Conservation (phyloP, 106 monocot species). For the Cymbidium sinense region DNA sequence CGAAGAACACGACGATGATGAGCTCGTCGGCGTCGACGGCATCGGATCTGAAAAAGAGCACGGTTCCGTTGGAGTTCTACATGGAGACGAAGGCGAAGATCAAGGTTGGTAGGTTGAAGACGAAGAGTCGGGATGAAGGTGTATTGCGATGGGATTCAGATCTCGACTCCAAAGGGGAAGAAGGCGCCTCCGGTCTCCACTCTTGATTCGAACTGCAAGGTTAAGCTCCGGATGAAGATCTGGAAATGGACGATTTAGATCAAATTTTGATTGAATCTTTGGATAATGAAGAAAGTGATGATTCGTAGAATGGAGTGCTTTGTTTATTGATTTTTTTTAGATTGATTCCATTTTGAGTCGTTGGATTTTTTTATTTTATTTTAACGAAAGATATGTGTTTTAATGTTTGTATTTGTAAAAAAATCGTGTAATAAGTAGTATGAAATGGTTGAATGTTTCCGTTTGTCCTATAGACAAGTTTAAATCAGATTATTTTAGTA, state of each 20-base stretch:
- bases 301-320: too few relatives aligned
- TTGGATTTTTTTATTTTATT: too few relatives aligned
- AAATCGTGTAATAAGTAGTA: too few relatives aligned
- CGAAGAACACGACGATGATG: conserved; percentile 24
- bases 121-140: conserved; percentile 39
- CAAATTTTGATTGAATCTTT: background rate
- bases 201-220: conserved; percentile 14
- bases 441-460: too few relatives aligned
- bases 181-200: background rate
- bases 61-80: conserved; percentile 22
- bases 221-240: conserved; percentile 41
- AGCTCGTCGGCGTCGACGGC: conserved; percentile 17
- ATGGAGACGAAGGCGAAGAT: conserved; percentile 52
- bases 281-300: too few relatives aligned
- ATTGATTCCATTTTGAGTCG: too few relatives aligned
- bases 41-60: conserved; percentile 31
- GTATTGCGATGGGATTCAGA: conserved; percentile 28
- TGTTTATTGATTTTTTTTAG: too few relatives aligned
- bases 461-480: too few relatives aligned
- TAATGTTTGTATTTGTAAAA: too few relatives aligned
- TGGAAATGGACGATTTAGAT: conserved; percentile 40
- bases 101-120: conserved; percentile 32
- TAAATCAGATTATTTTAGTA: too few relatives aligned
- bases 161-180: conserved; percentile 32
- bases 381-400: too few relatives aligned